Conservation (phyloP, 305 asterid species). For the Galium porrigens region DNA sequence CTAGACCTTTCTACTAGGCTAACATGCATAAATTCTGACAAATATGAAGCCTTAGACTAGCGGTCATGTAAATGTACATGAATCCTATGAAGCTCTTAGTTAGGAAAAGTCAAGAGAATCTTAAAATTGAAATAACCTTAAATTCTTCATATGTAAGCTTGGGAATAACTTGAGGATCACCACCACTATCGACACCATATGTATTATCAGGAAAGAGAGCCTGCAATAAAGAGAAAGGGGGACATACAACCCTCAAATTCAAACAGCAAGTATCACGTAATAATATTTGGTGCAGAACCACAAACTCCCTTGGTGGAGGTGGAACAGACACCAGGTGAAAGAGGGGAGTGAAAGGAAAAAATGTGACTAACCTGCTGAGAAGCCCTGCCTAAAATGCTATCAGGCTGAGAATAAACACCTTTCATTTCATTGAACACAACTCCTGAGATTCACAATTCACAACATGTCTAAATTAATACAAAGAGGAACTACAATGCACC, state of each 20-base stretch:
- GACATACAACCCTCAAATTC: constrained; percentile 1
- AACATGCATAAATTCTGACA: background rate
- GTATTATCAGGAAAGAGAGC: constrained; percentile 88
- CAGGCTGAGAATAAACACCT: constrained; percentile 98
- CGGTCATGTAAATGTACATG: background rate
- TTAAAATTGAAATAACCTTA: constrained; percentile 41
- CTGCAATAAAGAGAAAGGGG: constrained; percentile 29
- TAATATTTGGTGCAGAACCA: background rate
- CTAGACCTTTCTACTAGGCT: background rate
- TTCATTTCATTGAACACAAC: constrained; percentile 99
- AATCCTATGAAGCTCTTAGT: background rate
- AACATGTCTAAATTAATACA: constrained; percentile 10
- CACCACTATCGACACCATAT: constrained; percentile 97
- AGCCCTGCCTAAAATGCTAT: constrained; percentile 72
- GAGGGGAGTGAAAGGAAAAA: background rate
- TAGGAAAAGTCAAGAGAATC: background rate
- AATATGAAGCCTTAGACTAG: background rate
- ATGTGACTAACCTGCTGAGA: constrained; percentile 55
- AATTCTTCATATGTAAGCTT: constrained; percentile 80
- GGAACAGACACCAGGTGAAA: background rate
- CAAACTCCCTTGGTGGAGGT: background rate
- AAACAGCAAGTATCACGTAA: background rate
- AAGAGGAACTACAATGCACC: background rate
- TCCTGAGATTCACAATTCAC: constrained; percentile 34
- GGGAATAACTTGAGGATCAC: constrained; percentile 90